Conservation (phyloP, 352 stramenopile species). For the Phytophthora ohioensis region DNA sequence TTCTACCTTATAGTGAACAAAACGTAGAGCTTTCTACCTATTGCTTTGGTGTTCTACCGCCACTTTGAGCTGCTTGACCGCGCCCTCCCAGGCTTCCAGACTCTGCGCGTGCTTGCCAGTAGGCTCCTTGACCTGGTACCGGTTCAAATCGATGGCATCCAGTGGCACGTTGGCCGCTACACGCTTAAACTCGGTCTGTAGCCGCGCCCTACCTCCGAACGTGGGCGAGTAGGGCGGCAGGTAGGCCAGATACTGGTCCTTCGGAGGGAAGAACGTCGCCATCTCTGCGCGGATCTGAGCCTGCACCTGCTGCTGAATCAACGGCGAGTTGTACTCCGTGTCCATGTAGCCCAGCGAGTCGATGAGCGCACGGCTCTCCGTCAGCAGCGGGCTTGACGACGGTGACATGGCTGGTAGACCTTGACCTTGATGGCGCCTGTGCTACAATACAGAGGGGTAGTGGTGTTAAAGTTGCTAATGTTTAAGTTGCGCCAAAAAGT, state of each 20-base stretch:
- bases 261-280: conserved; percentile 61
- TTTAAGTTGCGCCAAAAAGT: no score
- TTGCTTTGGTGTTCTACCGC: conserved; percentile 72
- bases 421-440: no score
- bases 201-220: conserved; percentile 58
- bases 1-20: conserved; percentile 15
- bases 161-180: conserved; percentile 73
- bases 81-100: conserved; percentile 62
- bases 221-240: conserved; percentile 63
- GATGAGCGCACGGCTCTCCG: conserved; percentile 69
- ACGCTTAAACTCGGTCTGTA: conserved; percentile 79
- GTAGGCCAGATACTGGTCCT: conserved; percentile 67
- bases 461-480: no score
- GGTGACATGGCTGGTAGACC: conserved; percentile 32
- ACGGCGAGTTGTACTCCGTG: conserved; percentile 60
- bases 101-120: conserved; percentile 47
- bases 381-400: conserved; percentile 62
- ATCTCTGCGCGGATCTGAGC: conserved; percentile 79
- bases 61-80: conserved; percentile 59
- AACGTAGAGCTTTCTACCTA: conserved; percentile 38
- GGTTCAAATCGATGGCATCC: conserved; percentile 77
- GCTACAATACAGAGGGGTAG: no score
- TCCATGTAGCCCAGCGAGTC: conserved; percentile 84
- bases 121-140: conserved; percentile 66
- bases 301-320: conserved; percentile 65